Evolutionary conservation across 768 basidiomycete genomes (phyloP), one percentile per base, ranked within the genome.

Genomic region (Leccinum rimulosum): DNA sequence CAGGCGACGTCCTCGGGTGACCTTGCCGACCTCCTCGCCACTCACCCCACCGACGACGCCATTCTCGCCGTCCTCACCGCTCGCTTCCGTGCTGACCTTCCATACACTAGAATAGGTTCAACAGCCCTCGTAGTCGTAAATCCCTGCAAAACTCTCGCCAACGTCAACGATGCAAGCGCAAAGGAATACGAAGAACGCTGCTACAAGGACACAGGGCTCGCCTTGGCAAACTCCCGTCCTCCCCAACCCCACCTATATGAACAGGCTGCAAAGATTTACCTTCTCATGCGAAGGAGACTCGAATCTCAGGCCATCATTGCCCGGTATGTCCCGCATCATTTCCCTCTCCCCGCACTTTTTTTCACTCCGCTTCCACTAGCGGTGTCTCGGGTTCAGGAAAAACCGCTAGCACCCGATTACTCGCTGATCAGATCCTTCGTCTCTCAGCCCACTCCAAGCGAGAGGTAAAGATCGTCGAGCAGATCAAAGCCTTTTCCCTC

Each of bases 301-400:
- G 79, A 86, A 72, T 77, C 80, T 3, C 86, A 88, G 67, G 78
- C 77, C 17, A 70, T 88, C 30, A 62, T 86, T 28, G 82, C 83
- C 68, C 77, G 83, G 86, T 86, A 59, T 30, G 66, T 40, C 54
- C 54, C 57, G 53, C 53, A 38, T 52, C 53, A 45, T 38, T 35
- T 55, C 55, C 57, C n/a, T 57, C n/a, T 47, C 60, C 52, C 33
- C 58, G 3, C 54, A 35, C 47, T 62, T 63, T 58, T 31, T 35
- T 52, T 70, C 50, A 67, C 58, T 30, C 57, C 25, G 7, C 38
- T 22, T 40, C 47, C 50, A 40, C 54, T 55, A 88, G 86, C 58
- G 86, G 86, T 19, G 77, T 86, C 60, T 84, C 86, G 14, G 86
- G 83, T 35, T 84, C 86, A 4, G 86, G 87, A 17, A 85, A 87